These are phyloP conservation scores for Monoraphidium neglectum DNA, from an alignment of 139 green algal genomes.

Conservation along the genomic window DNA sequence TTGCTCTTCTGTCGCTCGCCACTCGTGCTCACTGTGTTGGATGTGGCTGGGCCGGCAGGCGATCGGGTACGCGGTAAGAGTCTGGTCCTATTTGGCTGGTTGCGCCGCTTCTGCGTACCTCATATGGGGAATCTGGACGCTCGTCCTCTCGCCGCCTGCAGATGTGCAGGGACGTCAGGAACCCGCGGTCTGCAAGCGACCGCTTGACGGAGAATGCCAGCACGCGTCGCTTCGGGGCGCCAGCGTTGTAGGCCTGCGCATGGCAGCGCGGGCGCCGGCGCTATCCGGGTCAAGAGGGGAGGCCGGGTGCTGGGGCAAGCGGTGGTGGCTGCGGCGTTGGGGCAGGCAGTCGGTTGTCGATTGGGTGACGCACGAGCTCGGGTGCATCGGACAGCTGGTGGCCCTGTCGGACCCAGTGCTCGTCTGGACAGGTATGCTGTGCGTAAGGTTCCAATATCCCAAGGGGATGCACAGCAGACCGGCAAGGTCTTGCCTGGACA, in stretches of 20 bases:
- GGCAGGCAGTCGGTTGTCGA: neutral
- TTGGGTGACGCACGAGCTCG: no score
- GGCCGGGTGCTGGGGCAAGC: neutral
- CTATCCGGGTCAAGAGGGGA: neutral
- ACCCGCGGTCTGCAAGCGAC: slow-evolving; percentile 21
- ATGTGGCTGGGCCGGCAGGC: neutral
- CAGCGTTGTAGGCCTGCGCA: neutral
- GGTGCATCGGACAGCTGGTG: neutral
- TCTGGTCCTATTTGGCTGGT: neutral
- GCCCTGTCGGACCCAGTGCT: neutral
- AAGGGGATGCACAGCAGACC: no score
- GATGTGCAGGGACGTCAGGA: slow-evolving; percentile 16
- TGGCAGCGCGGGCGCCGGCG: no score
- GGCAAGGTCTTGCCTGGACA: no score
- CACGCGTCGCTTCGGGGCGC: neutral
- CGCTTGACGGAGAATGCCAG: slow-evolving; percentile 21
- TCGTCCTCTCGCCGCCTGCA: neutral
- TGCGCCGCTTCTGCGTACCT: neutral
- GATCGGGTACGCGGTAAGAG: neutral
- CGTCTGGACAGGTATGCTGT: neutral
- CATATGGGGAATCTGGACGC: neutral
- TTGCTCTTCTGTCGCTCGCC: neutral
- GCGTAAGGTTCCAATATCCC: neutral
- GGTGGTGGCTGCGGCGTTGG: neutral
- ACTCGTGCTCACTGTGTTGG: neutral